phyloP scores from a whole-genome alignment of 352 stramenopile species.

The Globisporangium alternatum region DNA sequence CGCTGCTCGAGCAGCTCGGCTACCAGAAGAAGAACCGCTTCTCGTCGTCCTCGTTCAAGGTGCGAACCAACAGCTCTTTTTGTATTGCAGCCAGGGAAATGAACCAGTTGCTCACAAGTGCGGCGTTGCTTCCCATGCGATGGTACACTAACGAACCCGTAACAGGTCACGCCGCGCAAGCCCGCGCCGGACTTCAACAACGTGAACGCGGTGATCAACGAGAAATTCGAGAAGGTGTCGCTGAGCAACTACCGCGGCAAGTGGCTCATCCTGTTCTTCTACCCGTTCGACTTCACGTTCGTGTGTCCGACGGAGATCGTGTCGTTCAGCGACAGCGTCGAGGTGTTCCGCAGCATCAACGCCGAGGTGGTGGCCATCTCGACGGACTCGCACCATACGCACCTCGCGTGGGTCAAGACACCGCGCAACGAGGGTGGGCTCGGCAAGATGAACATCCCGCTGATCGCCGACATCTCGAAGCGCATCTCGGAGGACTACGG shows the following conservation, averaged over 20 bases:
- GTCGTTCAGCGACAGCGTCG: constrained; percentile 72
- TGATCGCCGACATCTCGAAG: constrained; percentile 82
- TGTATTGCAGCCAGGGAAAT: too few species aligned
- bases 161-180: constrained; percentile 64
- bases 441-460: constrained; percentile 82
- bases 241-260: constrained; percentile 71
- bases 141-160: too few species aligned
- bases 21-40: constrained; percentile 84
- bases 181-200: constrained; percentile 66
- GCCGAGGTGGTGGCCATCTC: constrained; percentile 77
- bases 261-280: constrained; percentile 88
- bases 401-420: constrained; percentile 82
- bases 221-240: constrained; percentile 80
- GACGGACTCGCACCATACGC: constrained; percentile 82
- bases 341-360: constrained; percentile 76
- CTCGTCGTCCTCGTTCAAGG: constrained; percentile 68
- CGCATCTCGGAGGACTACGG: constrained; percentile 83
- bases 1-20: constrained; percentile 66
- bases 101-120: too few species aligned
- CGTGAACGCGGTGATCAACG: constrained; percentile 76
- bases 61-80: constrained; percentile 1
- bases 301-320: constrained; percentile 85
- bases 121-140: too few species aligned
- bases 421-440: constrained; percentile 71
- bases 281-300: constrained; percentile 87